Percentiles rank a stretch among this genome's conserved stretches.
phyloP scores from a whole-genome alignment of 2,329 filamentous ascomycete genomes.

The Paraphaeosphaeria minitans region DNA sequence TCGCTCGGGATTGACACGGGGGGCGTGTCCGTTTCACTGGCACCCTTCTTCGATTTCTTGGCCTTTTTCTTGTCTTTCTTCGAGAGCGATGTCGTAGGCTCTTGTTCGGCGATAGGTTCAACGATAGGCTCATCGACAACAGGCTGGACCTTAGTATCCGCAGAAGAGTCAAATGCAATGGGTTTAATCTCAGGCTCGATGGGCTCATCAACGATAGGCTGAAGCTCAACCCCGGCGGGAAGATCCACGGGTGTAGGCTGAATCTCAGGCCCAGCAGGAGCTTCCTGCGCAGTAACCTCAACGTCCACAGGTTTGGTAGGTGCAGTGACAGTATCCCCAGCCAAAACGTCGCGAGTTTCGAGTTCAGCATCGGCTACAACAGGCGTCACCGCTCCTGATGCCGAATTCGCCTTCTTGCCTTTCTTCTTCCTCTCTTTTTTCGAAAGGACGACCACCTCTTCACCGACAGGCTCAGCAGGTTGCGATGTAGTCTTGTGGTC shows the following conservation, averaged over 20 bases:
- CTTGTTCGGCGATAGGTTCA: not conserved
- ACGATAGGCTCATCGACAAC: not conserved
- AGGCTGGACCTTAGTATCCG: not conserved
- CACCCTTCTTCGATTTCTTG: not conserved
- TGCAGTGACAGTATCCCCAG: not conserved
- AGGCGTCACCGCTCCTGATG: not conserved
- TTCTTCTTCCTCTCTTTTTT: constrained; percentile 12
- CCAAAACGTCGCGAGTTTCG: not conserved
- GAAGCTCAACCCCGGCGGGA: not conserved
- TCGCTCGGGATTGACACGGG: not conserved
- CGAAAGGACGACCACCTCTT: not conserved
- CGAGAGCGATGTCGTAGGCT: not conserved
- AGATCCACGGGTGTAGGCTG: not conserved
- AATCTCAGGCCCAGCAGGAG: not conserved
- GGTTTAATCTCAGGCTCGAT: not conserved
- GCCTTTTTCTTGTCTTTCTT: constrained; percentile 9
- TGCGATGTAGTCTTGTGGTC: not conserved
- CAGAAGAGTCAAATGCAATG: not conserved
- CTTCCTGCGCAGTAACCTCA: not conserved
- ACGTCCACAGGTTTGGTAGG: not conserved
- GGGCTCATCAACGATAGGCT: not conserved
- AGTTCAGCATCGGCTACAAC: not conserved
- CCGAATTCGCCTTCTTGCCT: constrained; percentile 9
- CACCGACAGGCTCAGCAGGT: not conserved
- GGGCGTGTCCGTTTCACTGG: not conserved